A percentile compares a stretch with the other conserved stretches of the same genome.
Conservation (phyloP, 1,139 yeast genomes). For the Yamadazyma oceani region DNA sequence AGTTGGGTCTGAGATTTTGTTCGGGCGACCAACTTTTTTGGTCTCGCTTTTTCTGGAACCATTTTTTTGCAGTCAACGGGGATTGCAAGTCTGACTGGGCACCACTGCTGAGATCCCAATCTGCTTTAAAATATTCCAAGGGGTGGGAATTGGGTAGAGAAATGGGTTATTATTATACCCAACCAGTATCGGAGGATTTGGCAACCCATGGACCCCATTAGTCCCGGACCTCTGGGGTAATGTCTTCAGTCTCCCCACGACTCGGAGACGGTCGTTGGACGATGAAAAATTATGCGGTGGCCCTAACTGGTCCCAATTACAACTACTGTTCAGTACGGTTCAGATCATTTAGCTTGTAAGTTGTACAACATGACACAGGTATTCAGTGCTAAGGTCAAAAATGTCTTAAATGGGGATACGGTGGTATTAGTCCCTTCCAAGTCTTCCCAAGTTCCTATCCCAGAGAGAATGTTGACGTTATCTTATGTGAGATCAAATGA, state of each 20-base stretch:
- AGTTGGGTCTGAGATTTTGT: no score
- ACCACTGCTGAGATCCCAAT: no score
- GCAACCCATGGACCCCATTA: no score
- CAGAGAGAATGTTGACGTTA: conserved; percentile 63
- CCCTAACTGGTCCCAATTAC: background rate
- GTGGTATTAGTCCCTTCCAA: conserved; percentile 60
- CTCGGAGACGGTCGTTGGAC: background rate
- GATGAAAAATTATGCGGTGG: background rate
- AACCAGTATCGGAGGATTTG: no score
- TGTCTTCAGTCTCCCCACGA: background rate
- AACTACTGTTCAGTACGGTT: background rate
- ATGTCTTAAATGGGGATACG: conserved; percentile 76
- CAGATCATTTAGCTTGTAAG: no score
- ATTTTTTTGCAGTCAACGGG: no score
- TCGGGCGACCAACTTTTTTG: no score
- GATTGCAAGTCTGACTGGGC: no score
- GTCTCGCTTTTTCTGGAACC: no score
- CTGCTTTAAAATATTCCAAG: no score
- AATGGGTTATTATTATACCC: no score
- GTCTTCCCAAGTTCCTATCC: conserved; percentile 43
- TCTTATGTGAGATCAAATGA: conserved; percentile 57
- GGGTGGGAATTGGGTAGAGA: no score
- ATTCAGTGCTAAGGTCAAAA: conserved; percentile 62
- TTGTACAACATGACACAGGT: background rate
- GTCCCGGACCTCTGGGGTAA: background rate